Percentiles rank a stretch among this genome's conserved stretches.
Evolutionary conservation across 2,329 filamentous ascomycete species (phyloP).

Genomic region (Sclerotinia sclerotiorum): DNA sequence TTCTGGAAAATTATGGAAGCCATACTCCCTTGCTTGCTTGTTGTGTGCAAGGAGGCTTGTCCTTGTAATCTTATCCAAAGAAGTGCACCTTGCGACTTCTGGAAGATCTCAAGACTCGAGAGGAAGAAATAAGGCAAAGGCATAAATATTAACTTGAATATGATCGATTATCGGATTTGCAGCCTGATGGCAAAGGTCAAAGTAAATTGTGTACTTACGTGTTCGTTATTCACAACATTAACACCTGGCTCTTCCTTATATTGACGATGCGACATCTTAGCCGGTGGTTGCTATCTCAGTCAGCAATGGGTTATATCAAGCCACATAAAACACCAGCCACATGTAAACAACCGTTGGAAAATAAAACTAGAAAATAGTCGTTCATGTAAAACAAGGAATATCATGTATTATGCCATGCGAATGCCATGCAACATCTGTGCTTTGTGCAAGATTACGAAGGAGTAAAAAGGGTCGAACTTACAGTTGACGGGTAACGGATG

Average conservation of each 20-base stretch:
- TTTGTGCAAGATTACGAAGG: constrained; percentile 26
- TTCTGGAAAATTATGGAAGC: constrained; percentile 39
- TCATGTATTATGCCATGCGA: constrained; percentile 27
- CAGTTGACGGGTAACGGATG: constrained; percentile 15
- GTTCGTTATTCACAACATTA: constrained; percentile 42
- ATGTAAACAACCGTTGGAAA: constrained; percentile 6
- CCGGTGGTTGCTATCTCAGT: constrained; percentile 25
- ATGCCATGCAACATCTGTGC: constrained; percentile 37
- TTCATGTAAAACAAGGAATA: constrained; percentile 28
- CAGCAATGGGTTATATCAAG: constrained; percentile 28
- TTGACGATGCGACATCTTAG: constrained; percentile 40
- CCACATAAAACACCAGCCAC: constrained; percentile 27
- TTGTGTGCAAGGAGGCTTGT: constrained; percentile 20
- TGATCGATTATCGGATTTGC: constrained; percentile 9
- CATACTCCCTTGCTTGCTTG: constrained; percentile 24
- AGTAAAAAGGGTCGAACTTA: constrained; percentile 31
- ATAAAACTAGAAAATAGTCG: constrained; percentile 12
- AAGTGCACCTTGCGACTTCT: constrained; percentile 34
- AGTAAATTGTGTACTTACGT: constrained; percentile 45
- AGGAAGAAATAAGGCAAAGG: not conserved
- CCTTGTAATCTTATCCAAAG: constrained; percentile 26
- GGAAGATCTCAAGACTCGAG: constrained; percentile 8
- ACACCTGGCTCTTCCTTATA: constrained; percentile 50
- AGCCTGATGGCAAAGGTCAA: constrained; percentile 23
- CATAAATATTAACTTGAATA: constrained; percentile 15